Evolutionary conservation across 2,329 filamentous ascomycete genomes (phyloP), one percentile per base, ranked within the genome.

Genomic region (Xylaria sp.): DNA sequence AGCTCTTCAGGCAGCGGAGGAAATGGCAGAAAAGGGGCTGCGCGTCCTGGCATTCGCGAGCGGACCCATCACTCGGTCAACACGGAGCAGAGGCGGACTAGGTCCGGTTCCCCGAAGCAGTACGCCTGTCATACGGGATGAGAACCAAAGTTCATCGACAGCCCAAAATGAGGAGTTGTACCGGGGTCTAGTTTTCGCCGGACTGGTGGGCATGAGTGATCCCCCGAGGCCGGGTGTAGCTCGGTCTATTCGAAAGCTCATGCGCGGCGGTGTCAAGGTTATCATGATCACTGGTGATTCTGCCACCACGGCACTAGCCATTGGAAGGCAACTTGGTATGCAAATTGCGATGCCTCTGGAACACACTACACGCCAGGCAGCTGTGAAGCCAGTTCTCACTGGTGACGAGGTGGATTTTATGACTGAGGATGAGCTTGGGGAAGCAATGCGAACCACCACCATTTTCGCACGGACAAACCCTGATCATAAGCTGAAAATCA

Each of bases 231-330:
- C 92, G 65, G 92, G 92, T 49, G 94, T 99, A 7, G 89, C 91
- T 66, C 87, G 88, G 64, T 92, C 93, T 4, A 97, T 99, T 66
- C 84, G 91, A 66, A 88, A 89, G 63, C 79, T 99, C 58, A 93
- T 97, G 88, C 86, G 91, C 53, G 94, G 94, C 57, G 93, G 93
- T 46, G 94, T 99, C 63, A 94, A 92, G 73, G 91, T 99, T 52
- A 95, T 99, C 68, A 99, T 99, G 94, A 97, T 99, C 66, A 99
- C 94, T 8, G 94, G 94, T 60, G 94, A 99, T 73, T 91, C 94
- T 13, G 92, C 97, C 73, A 91, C 91, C 1, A 99, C 94, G 2
- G 94, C 94, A 2, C 81, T 97, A 51, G 94, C 94, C 0, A 97
- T 99, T 71, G 94, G 91, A 35, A 91, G 84, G 74, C 93, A 96